Evolutionary conservation across 371 early-diverging fungal genomes (phyloP).

Genomic region (Apophysomyces elegans): DNA sequence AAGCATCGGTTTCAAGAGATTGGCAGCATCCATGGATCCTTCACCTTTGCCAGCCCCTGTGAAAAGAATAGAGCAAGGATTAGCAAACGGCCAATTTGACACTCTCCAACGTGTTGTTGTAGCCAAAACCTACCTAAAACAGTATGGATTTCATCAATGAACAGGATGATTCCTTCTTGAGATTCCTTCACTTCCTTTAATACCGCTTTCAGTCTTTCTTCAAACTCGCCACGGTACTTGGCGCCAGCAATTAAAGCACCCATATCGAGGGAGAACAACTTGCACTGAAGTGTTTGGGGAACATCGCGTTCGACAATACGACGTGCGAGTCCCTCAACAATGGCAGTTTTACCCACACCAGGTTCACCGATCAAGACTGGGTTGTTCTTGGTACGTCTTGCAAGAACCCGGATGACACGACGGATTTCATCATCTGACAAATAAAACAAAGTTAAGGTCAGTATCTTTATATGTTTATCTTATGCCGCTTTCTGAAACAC

Average conservation of each 20-base stretch:
- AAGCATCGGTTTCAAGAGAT: constrained; percentile 89
- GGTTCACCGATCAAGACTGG: constrained; percentile 90
- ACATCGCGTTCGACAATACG: constrained; percentile 96
- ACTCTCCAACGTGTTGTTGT: background rate
- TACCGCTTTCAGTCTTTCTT: constrained; percentile 97
- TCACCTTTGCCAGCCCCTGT: constrained; percentile 86
- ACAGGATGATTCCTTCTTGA: constrained; percentile 91
- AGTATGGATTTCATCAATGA: constrained; percentile 99
- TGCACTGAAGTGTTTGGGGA: constrained; percentile 84
- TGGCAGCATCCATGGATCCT: constrained; percentile 94
- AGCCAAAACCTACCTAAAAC: constrained; percentile 58
- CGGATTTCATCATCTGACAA: constrained; percentile 76
- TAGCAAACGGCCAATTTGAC: too few relatives aligned
- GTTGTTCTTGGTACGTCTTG: constrained; percentile 90
- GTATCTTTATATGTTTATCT: background rate
- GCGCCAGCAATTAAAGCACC: constrained; percentile 90
- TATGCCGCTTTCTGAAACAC: background rate
- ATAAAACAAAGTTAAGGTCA: background rate
- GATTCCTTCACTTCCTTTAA: constrained; percentile 95
- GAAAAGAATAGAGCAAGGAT: background rate
- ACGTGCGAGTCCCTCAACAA: constrained; percentile 96
- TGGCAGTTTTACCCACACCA: constrained; percentile 96
- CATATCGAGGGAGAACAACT: constrained; percentile 95
- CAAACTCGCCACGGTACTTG: constrained; percentile 98
- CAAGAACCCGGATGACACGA: constrained; percentile 79